A percentile compares a stretch with the other conserved stretches of the same genome.
Conservation (phyloP, 2,329 filamentous ascomycete genomes). For the Biscogniauxia marginata region DNA sequence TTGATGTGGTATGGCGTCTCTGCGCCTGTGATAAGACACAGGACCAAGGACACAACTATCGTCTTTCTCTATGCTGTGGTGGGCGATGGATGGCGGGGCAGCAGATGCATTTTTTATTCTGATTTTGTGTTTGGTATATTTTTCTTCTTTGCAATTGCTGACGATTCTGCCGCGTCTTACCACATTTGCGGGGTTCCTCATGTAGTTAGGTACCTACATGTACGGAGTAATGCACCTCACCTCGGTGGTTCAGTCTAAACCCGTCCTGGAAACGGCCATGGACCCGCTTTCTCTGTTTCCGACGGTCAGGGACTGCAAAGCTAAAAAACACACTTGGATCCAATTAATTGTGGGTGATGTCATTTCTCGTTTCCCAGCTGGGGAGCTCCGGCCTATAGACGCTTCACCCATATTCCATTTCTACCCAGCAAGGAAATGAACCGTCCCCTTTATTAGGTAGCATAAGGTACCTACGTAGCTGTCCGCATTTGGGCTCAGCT, state of each 20-base stretch:
- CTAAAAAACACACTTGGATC: background rate
- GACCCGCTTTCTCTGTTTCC: background rate
- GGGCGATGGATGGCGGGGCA: background rate
- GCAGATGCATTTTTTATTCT: background rate
- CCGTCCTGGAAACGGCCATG: background rate
- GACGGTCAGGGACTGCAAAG: background rate
- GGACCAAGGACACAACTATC: too few relatives aligned
- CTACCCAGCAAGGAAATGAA: background rate
- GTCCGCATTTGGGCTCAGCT: too few relatives aligned
- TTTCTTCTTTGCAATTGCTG: background rate
- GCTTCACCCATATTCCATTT: background rate
- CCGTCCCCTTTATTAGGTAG: background rate
- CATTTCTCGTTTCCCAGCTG: too few relatives aligned
- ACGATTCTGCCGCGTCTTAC: background rate
- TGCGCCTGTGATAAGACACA: too few relatives aligned
- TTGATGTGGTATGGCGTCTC: too few relatives aligned
- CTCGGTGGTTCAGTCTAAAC: background rate
- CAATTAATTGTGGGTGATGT: too few relatives aligned
- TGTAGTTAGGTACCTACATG: too few relatives aligned
- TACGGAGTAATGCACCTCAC: background rate
- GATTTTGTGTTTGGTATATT: background rate
- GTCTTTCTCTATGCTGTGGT: background rate
- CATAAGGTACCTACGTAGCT: background rate
- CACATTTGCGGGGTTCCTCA: background rate
- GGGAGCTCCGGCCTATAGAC: background rate